Base-by-base conservation (phyloP, 179 eudicot genomes). In the Silene vulgaris region DNA sequence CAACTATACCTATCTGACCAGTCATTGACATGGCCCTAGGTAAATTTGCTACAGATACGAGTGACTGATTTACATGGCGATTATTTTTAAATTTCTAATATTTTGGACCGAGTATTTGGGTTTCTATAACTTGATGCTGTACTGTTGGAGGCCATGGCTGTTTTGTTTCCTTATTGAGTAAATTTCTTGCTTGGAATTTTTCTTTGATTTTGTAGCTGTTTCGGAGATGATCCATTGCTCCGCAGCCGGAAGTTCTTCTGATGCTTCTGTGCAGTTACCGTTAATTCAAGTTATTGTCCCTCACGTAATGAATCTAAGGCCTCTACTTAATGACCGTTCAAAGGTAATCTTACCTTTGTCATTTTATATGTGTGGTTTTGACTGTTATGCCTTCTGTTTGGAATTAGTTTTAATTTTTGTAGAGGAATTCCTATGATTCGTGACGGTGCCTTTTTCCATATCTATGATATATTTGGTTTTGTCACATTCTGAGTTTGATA, bases 141-240 rank as follows among this genome's bases (percentile, higher is more conserved):
- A 52, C 59, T 52, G 48, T 23, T 65, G 62, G 30, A 28, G 45
- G 71, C 30, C 70, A 62, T 61, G 56, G 48, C 48, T 61, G 60
- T 35, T 50, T 59, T 63, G 61, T 30, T 56, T 20, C 52, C 57
- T 45, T 40, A 19, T 35, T 20, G 21, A 62, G 43, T 16, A 17
- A 21, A 4, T 69, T 28, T 59, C 75, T 28, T 79, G 9, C 19
- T 40, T 74, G 43, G 29, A 43, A 43, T 40, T 54, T 56, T 64
- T 37, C 28, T 17, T 72, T 73, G 19, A 45, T 17, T 28, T 77
- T 86, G 83, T 90, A 96, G 99, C 91, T 76, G 88, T 91, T 80
- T 96, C 97, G 64, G 99, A 96, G 81, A 81, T 96, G 80, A 96
- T 96, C 80, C 97, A 93, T 82, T 93, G 91, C 79, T 82, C 99